These are phyloP conservation scores for Malbranchea cinnamomea DNA, from an alignment of 2,329 filamentous ascomycete genomes.

Conservation along the genomic window DNA sequence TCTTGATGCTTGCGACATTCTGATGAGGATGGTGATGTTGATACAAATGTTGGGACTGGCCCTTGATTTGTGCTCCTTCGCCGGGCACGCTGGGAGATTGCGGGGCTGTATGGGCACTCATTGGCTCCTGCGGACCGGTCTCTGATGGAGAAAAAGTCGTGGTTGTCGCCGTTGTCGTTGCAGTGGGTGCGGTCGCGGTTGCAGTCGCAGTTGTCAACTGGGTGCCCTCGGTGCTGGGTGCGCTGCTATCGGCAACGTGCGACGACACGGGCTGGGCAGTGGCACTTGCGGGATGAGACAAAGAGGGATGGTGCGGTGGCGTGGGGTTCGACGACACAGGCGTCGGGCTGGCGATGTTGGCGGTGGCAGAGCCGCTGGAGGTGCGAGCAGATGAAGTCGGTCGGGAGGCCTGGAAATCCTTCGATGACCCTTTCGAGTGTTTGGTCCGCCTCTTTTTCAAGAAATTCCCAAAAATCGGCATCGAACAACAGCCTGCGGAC, in stretches of 20 bases:
- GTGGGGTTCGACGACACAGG: too few species aligned
- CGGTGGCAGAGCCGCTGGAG: too few species aligned
- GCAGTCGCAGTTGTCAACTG: conserved; percentile 53
- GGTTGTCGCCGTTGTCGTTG: conserved; percentile 16
- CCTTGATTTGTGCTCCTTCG: conserved; percentile 15
- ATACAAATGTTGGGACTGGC: conserved; percentile 24
- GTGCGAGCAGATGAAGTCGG: too few species aligned
- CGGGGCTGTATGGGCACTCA: conserved; percentile 11
- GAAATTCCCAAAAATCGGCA: conserved; percentile 82
- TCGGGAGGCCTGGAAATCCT: too few species aligned
- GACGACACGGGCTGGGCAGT: too few species aligned
- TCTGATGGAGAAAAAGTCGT: conserved; percentile 16
- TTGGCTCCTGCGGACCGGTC: conserved; percentile 12
- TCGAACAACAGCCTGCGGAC: conserved; percentile 28
- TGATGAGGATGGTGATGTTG: conserved; percentile 31
- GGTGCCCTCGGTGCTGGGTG: too few species aligned
- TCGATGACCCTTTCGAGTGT: conserved; percentile 49
- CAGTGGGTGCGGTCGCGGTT: conserved; percentile 50
- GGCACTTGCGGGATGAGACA: too few species aligned
- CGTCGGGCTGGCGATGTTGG: too few species aligned
- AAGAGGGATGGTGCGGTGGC: too few species aligned
- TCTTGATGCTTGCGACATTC: conserved; percentile 67
- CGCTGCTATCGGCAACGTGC: too few species aligned
- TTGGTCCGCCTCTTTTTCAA: conserved; percentile 98
- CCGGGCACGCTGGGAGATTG: conserved; percentile 11